A percentile compares a stretch with the other conserved stretches of the same genome.
phyloP scores from a whole-genome alignment of 2,329 filamentous ascomycete species.

The Venturia aucupariae region DNA sequence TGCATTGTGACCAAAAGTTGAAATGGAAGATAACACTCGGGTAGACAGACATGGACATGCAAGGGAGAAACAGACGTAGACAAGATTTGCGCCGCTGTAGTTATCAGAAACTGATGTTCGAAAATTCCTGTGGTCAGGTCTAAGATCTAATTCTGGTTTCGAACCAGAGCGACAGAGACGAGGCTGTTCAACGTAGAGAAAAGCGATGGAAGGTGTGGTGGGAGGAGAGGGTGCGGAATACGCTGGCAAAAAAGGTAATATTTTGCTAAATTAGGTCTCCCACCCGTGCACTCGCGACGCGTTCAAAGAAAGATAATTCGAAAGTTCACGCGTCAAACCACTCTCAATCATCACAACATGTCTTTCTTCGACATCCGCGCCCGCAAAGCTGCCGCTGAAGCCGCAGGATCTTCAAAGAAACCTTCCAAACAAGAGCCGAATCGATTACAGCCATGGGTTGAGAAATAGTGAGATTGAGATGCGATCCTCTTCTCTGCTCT shows the following conservation, averaged over 20 bases:
- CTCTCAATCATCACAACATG: slow-evolving; percentile 43
- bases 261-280: not conserved
- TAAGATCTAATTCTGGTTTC: no score
- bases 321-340: not conserved
- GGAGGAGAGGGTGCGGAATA: no score
- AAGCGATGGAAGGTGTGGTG: no score
- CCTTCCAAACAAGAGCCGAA: slow-evolving; percentile 53
- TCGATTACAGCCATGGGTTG: slow-evolving; percentile 85
- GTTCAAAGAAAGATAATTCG: not conserved
- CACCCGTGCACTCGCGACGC: not conserved
- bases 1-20: not conserved
- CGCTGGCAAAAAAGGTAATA: no score
- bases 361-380: slow-evolving; percentile 96
- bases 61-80: not conserved
- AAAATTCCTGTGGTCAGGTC: no score
- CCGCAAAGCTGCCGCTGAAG: slow-evolving; percentile 61
- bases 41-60: not conserved
- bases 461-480: slow-evolving; percentile 70
- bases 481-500: not conserved
- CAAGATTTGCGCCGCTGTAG: not conserved
- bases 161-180: no score
- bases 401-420: slow-evolving; percentile 61
- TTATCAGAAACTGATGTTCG: no score
- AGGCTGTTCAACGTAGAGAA: not conserved
- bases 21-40: not conserved